A percentile compares a stretch with the other conserved stretches of the same genome.
phyloP scores from a whole-genome alignment of 192 early-diverging fungal genomes.

The Endogone sp. region DNA sequence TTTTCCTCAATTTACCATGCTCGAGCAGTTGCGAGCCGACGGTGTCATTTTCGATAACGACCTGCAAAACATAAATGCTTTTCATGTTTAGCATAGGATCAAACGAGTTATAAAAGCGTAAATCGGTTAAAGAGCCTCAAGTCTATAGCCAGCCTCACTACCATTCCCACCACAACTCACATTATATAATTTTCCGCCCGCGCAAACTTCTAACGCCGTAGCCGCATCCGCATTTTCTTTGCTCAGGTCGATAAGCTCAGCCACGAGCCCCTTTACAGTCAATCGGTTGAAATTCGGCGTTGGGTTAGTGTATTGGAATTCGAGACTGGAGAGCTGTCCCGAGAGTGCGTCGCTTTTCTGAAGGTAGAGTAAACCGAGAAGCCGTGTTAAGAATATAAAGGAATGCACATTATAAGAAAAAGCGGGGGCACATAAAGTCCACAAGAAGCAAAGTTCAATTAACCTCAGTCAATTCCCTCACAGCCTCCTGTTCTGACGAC shows the following conservation, averaged over 20 bases:
- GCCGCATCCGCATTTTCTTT: constrained; percentile 60
- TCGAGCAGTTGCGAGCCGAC: constrained; percentile 79
- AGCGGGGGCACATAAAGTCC: too few relatives aligned
- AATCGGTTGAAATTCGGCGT: constrained; percentile 82
- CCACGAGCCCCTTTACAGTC: constrained; percentile 92
- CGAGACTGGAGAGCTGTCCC: constrained; percentile 51
- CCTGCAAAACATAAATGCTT: too few relatives aligned
- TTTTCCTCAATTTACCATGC: constrained; percentile 67
- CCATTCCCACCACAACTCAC: too few relatives aligned
- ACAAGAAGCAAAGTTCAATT: neutral
- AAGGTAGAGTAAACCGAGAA: neutral
- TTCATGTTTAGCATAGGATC: too few relatives aligned
- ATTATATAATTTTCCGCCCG: constrained; percentile 92
- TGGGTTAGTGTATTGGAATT: constrained; percentile 85
- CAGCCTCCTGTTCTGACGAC: constrained; percentile 15
- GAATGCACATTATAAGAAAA: too few relatives aligned
- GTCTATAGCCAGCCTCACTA: too few relatives aligned
- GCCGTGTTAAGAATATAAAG: too few relatives aligned
- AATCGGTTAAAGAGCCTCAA: too few relatives aligned
- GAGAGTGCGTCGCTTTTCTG: constrained; percentile 50
- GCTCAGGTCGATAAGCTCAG: constrained; percentile 77
- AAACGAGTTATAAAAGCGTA: too few relatives aligned
- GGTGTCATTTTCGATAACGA: constrained; percentile 88
- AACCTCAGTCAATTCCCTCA: constrained; percentile 39
- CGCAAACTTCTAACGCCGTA: constrained; percentile 90